Base-by-base conservation (phyloP, 805 yeast species). In the Sporopachydermia lactativora region DNA sequence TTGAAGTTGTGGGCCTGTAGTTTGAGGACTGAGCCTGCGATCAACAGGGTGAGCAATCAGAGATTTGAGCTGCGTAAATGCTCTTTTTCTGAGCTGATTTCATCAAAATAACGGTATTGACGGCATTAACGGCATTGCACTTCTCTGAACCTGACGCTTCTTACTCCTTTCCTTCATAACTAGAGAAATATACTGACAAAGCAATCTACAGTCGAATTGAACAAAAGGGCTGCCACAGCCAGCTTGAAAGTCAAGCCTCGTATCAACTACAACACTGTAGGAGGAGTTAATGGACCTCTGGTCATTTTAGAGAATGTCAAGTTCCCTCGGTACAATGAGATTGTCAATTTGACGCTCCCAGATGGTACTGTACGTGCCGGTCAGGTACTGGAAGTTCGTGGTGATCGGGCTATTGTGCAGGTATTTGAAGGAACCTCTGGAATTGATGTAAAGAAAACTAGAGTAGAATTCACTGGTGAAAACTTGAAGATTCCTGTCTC, bases 401-500 rank as follows among this genome's bases (percentile, higher is more conserved):
- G 98, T 47, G 77, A 82, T 54, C 81, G 92, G 59, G 99, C 99
- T 42, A 77, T 92, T 61, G 99, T 92, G 41, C 99, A 92, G 72
- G 99, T 92, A 39, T 92, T 92, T 59, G 97, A 92, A 68, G 99
- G 99, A 57, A 92, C 99, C 40, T 81, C 96, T 3, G 99, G 98
- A 56, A 84, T 92, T 52, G 99, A 92, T 69, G 97, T 92, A 47
- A 88, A 92, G 68, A 92, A 88, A 68, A 92, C 99, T 39, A 74
- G 86, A 44, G 95, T 94, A 45, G 97, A 94, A 64, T 89, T 92
- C 66, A 88, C 98, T 35, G 98, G 99, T 46, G 78, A 89, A 60
- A 83, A 77, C 62, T 71, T 92, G 70, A 83, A 78, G 62, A 84
- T 92, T 49, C 81, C 97, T 16, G 98, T 92, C 17, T 81, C 95